These are phyloP conservation scores for Suillus fuscotomentosus DNA, from an alignment of 768 basidiomycete genomes.

Conservation along the genomic window DNA sequence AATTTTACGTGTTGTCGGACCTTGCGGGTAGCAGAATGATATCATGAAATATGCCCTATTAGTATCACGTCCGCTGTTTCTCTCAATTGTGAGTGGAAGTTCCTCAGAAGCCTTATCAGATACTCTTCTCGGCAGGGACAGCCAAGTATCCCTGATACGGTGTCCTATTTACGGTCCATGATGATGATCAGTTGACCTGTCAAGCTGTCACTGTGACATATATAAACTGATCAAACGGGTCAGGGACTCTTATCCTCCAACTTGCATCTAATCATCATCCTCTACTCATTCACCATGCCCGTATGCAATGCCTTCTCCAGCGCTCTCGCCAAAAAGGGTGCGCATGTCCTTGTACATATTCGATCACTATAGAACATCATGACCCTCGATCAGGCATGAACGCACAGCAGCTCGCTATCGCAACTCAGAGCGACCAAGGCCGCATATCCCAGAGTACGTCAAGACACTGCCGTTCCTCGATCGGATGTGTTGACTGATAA, in stretches of 20 bases:
- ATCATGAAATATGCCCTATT: not conserved
- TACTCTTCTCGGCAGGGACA: not conserved
- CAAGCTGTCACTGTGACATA: not conserved
- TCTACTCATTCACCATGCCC: not conserved
- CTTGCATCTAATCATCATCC: not conserved
- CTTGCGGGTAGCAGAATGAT: not conserved
- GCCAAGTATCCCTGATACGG: not conserved
- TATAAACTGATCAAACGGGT: not conserved
- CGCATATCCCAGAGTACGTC: not conserved
- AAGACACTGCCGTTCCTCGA: not conserved
- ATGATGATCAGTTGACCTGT: not conserved
- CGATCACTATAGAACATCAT: not conserved
- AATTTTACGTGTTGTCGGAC: not conserved
- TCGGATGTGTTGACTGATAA: not conserved
- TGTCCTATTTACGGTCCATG: not conserved
- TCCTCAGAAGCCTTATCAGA: not conserved
- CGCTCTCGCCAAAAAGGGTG: not conserved
- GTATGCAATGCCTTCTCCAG: not conserved
- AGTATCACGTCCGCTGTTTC: not conserved
- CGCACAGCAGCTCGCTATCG: not conserved
- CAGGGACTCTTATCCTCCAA: slow-evolving; percentile 1
- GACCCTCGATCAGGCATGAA: not conserved
- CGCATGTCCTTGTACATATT: not conserved
- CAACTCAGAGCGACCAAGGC: not conserved
- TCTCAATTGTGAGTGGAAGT: not conserved